Conservation (phyloP, 257 asterid species). For the Fraxinus excelsior region DNA sequence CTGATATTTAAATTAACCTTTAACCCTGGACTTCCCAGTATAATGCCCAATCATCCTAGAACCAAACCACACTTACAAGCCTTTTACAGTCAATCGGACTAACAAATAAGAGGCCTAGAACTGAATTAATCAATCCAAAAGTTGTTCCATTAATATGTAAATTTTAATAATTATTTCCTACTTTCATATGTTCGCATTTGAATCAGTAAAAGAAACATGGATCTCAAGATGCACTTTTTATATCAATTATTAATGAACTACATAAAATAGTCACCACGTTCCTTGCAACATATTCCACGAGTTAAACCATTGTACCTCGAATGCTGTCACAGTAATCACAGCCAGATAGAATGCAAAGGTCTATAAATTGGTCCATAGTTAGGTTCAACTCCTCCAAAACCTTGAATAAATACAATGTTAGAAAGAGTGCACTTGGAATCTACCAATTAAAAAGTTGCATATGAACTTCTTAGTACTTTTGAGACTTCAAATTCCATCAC, state of each 20-base stretch:
- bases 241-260: background rate
- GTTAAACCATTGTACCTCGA: constrained; percentile 56
- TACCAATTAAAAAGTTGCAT: background rate
- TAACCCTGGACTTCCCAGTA: background rate
- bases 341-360: constrained; percentile 94
- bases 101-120: constrained; percentile 4
- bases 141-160: background rate
- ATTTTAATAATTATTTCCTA: background rate
- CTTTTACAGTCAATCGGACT: background rate
- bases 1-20: background rate
- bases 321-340: constrained; percentile 98
- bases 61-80: background rate
- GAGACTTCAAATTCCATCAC: constrained; percentile 97
- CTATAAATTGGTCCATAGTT: constrained; percentile 97
- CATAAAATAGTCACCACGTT: background rate
- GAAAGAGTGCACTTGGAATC: constrained; percentile 17
- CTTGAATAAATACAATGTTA: constrained; percentile 40
- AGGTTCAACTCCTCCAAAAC: constrained; percentile 85
- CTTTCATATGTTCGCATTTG: background rate
- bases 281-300: background rate
- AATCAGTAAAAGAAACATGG: constrained; percentile 11
- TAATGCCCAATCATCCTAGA: constrained; percentile 5
- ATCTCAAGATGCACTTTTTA: background rate
- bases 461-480: constrained; percentile 53
- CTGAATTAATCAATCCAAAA: constrained; percentile 3